phyloP scores from a whole-genome alignment of 106 monocot genomes.

The Dendrobium chrysotoxum region DNA sequence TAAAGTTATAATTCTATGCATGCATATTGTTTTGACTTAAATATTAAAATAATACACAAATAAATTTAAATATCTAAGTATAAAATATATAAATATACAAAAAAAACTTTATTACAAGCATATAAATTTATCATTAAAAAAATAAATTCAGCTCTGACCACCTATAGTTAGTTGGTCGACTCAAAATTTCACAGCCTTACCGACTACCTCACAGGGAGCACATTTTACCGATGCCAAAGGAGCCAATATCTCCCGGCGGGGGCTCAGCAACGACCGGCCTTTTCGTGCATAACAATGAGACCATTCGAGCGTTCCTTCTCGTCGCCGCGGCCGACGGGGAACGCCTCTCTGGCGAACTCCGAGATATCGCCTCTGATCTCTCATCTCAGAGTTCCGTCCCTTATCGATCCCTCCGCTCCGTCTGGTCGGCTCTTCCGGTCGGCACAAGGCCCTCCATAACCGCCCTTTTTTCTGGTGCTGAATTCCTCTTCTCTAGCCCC shows the following conservation, averaged over 20 bases:
- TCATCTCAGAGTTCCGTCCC: conserved; percentile 22
- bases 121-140: no score
- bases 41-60: no score
- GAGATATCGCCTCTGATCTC: conserved; percentile 36
- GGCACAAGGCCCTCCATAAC: conserved; percentile 45
- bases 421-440: conserved; percentile 54
- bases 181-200: no score
- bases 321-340: conserved; percentile 14
- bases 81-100: no score
- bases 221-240: conserved; percentile 7
- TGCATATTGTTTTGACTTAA: no score
- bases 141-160: no score
- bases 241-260: conserved; percentile 5
- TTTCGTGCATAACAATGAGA: conserved; percentile 35
- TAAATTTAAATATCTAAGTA: no score
- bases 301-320: conserved; percentile 56
- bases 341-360: conserved; percentile 39
- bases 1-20: no score
- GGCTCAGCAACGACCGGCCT: conserved; percentile 27
- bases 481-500: conserved; percentile 54
- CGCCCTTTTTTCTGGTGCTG: conserved; percentile 39
- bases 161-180: no score
- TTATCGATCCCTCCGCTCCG: conserved; percentile 40
- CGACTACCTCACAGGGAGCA: no score
- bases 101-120: no score